Evolutionary conservation across 768 basidiomycete species (phyloP), one percentile per base, ranked within the genome.

Genomic region (Mycena sanguinolenta): DNA sequence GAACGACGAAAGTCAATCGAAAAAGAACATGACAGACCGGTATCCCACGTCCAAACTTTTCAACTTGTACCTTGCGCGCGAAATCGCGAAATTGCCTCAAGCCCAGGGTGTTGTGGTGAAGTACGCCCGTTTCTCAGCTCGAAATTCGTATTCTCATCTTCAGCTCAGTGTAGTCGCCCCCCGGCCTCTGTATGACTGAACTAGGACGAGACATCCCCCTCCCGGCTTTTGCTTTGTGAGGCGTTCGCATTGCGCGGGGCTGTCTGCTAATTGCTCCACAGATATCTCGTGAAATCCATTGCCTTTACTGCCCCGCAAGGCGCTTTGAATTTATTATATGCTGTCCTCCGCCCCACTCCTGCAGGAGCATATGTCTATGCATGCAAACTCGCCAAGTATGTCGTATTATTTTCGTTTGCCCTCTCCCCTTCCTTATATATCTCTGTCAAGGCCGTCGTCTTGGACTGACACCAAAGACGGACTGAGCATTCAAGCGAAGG

Each of bases 51-150:
- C 71, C 5, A 72, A 72, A 19, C 53, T 72, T 21, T 61, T 68
- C 52, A 36, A 49, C 39, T n/a, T 65, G 9, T 63, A 65, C 34
- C 3, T 59, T 0, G 59, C 59, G 1, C 67, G 71, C 4, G 59
- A 60, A 39, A 39, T 66, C 14, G 62, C 63, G 12, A 59, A 52
- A 25, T 10, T 72, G 32, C 58, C 66, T 14, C 23, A 30, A 2
- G 71, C 71, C 3, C 28, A 69, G 28, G 63, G 60, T 12, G 71
- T 72, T 10, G 67, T 72, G 2, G 67, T 72, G 36, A 72, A 72
- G 71, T 72, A 65, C n/a, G n/a, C 2, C 28, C 13, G 23, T 27
- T 27, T 2, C 5, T 27, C 7, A 52, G n/a, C 30, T 25, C n/a
- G 14, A 7, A 27, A 32, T 2, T 42, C 34, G 4, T 25, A 10